Percentiles rank a stretch among this genome's conserved stretches.
Evolutionary conservation across 2,329 filamentous ascomycete species (phyloP).

Genomic region (Neofusicoccum parvum): DNA sequence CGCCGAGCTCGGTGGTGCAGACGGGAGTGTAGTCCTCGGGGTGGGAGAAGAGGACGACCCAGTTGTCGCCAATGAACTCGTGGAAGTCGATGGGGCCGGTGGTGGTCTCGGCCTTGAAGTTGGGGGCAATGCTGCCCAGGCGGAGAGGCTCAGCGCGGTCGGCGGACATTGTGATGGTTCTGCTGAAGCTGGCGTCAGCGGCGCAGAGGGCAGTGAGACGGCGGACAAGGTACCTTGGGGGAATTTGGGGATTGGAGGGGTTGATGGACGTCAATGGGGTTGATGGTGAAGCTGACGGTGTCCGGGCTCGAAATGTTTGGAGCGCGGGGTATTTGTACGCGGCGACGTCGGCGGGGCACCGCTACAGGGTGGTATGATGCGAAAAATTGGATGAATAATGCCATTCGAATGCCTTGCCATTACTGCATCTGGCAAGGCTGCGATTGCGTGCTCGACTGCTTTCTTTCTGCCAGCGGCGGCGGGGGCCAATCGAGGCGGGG

Average conservation of each 20-base stretch:
- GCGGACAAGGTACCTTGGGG: neutral
- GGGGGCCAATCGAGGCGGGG: neutral
- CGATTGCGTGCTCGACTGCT: slow-evolving; percentile 10
- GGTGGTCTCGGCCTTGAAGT: slow-evolving; percentile 83
- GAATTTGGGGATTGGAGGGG: neutral
- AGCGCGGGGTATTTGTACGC: slow-evolving; percentile 20
- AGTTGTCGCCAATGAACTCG: slow-evolving; percentile 76
- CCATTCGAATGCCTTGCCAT: neutral
- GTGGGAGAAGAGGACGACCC: slow-evolving; percentile 83
- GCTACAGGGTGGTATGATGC: slow-evolving; percentile 14
- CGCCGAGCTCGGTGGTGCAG: slow-evolving; percentile 93
- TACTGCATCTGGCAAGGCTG: slow-evolving; percentile 10
- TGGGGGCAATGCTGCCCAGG: slow-evolving; percentile 70
- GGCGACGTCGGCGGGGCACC: neutral
- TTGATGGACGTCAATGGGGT: neutral
- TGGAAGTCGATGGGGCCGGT: slow-evolving; percentile 79
- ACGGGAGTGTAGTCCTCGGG: slow-evolving; percentile 90
- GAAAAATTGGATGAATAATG: slow-evolving; percentile 20
- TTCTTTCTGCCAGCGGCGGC: neutral
- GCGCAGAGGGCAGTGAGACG: neutral
- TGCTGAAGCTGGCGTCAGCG: slow-evolving; percentile 2
- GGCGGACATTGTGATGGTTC: slow-evolving; percentile 22
- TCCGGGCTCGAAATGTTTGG: neutral
- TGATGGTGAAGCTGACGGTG: neutral
- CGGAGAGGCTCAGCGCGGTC: slow-evolving; percentile 53